A percentile compares a stretch with the other conserved stretches of the same genome.
Conservation (phyloP, 371 early-diverging fungal genomes). For the Zychaea mexicana region DNA sequence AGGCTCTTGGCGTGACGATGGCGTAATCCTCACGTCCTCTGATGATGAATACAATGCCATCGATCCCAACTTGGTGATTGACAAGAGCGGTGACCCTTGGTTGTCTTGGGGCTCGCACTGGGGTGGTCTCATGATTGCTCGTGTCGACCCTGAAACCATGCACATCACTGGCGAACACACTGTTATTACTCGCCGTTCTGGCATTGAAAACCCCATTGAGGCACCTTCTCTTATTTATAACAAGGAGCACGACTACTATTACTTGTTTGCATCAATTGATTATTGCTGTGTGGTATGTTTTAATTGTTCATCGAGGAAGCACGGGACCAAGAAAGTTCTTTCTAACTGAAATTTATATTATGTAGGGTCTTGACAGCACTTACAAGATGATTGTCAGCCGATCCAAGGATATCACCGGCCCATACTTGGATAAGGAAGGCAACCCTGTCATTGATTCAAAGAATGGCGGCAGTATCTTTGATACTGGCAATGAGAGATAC, state of each 20-base stretch:
- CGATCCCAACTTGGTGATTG: slow-evolving; percentile 13
- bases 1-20: slow-evolving; percentile 16
- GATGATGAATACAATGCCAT: slow-evolving; percentile 13
- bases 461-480: slow-evolving; percentile 10
- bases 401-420: slow-evolving; percentile 13
- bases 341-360: too few species aligned
- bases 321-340: too few species aligned
- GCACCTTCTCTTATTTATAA: slow-evolving; percentile 14
- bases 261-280: slow-evolving; percentile 14
- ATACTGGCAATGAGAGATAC: slow-evolving; percentile 10
- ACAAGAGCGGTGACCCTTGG: slow-evolving; percentile 9
- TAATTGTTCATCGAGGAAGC: too few species aligned
- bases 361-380: slow-evolving; percentile 16
- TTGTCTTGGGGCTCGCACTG: slow-evolving; percentile 17
- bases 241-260: slow-evolving; percentile 13
- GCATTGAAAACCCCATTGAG: slow-evolving; percentile 3
- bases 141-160: slow-evolving; percentile 12
- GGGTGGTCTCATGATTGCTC: slow-evolving; percentile 14
- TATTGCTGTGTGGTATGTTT: slow-evolving; percentile 5
- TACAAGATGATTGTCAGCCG: slow-evolving; percentile 12
- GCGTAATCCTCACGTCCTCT: slow-evolving; percentile 7
- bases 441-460: slow-evolving; percentile 1
- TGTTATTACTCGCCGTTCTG: slow-evolving; percentile 1
- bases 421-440: slow-evolving; percentile 13
- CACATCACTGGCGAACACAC: slow-evolving; percentile 5